phyloP scores from a whole-genome alignment of 2,329 filamentous ascomycete genomes.

The Colletotrichum eremochloae region DNA sequence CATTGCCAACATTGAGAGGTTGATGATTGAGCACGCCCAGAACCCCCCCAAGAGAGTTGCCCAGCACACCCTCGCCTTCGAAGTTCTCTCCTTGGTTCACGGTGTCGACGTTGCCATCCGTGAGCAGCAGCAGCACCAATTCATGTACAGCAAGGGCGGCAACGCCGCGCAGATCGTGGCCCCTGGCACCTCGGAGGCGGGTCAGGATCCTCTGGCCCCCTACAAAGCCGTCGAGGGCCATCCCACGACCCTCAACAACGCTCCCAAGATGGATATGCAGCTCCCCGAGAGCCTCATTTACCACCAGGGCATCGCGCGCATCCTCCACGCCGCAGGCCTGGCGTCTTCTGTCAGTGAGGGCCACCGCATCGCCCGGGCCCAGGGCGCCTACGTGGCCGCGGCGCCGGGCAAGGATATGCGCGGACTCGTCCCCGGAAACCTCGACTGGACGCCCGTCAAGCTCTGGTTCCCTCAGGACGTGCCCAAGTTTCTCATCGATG shows the following conservation, averaged over 20 bases:
- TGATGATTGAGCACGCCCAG: slow-evolving; percentile 76
- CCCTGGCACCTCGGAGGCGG: slow-evolving; percentile 30
- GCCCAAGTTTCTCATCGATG: slow-evolving; percentile 71
- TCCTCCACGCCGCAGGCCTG: slow-evolving; percentile 73
- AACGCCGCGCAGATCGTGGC: slow-evolving; percentile 1
- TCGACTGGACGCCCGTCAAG: slow-evolving; percentile 74
- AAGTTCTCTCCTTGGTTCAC: slow-evolving; percentile 86
- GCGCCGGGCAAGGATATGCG: slow-evolving; percentile 57
- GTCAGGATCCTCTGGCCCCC: slow-evolving; percentile 26
- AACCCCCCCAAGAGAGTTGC: slow-evolving; percentile 81
- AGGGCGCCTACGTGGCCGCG: slow-evolving; percentile 73
- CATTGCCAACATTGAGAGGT: slow-evolving; percentile 71
- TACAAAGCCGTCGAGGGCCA: slow-evolving; percentile 43
- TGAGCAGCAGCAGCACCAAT: slow-evolving; percentile 68
- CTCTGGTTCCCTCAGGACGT: slow-evolving; percentile 70
- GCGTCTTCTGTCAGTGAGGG: slow-evolving; percentile 68
- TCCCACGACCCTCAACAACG: slow-evolving; percentile 57
- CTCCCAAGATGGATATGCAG: slow-evolving; percentile 66
- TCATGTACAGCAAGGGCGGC: slow-evolving; percentile 59
- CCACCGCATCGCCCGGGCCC: slow-evolving; percentile 66
- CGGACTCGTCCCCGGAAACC: slow-evolving; percentile 61
- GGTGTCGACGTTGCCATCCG: slow-evolving; percentile 73
- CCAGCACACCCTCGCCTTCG: slow-evolving; percentile 85
- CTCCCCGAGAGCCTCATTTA: slow-evolving; percentile 70
- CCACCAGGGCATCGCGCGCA: slow-evolving; percentile 67